These are phyloP conservation scores for Diaporthe capsici DNA, from an alignment of 2,329 filamentous ascomycete species.

Conservation along the genomic window DNA sequence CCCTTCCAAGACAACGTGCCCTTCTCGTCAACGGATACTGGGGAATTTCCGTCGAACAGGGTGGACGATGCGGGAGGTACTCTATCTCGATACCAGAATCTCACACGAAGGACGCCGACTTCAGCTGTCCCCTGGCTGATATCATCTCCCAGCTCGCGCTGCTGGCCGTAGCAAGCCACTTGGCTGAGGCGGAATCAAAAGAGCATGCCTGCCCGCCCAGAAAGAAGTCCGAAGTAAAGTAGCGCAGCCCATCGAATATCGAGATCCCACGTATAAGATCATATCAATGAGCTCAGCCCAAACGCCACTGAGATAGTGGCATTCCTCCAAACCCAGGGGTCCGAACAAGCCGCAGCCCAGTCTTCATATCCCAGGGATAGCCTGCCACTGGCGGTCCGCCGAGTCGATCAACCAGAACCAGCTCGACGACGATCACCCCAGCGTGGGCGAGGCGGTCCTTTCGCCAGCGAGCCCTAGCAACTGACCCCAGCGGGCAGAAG, in stretches of 20 bases:
- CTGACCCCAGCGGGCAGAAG: neutral
- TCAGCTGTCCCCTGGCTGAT: neutral
- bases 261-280: neutral
- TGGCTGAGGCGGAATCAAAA: neutral
- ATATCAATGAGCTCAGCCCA: constrained; percentile 3
- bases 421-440: constrained; percentile 14
- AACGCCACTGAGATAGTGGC: constrained; percentile 5
- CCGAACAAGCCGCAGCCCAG: neutral
- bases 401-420: constrained; percentile 7
- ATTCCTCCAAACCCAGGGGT: neutral
- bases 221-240: neutral
- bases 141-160: neutral
- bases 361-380: constrained; percentile 10
- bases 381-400: neutral
- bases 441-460: neutral
- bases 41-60: neutral
- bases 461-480: neutral
- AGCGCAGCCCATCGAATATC: neutral
- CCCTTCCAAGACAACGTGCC: constrained; percentile 24
- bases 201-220: neutral
- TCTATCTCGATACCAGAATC: neutral
- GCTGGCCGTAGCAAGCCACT: neutral
- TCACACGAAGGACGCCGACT: neutral
- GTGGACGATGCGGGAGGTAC: neutral
- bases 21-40: constrained; percentile 14